Evolutionary conservation across 805 yeast genomes (phyloP).

Genomic region (Kuraishia floccosa): DNA sequence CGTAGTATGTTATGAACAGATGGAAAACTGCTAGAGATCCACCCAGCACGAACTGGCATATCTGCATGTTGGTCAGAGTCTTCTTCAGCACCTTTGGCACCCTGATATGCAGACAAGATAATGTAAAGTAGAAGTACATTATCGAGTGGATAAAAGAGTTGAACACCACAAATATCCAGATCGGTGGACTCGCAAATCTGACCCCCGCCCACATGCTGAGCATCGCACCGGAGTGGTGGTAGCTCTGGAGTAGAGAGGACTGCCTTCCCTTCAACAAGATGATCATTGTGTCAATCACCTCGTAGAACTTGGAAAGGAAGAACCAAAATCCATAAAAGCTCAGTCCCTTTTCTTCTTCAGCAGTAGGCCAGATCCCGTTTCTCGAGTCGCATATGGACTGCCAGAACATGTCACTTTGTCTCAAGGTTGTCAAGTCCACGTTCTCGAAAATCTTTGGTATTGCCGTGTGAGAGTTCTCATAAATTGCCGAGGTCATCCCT

Average conservation of each 20-base stretch:
- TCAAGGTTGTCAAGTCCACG: slow-evolving; percentile 3
- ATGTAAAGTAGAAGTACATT: slow-evolving; percentile 61
- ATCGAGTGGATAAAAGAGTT: slow-evolving; percentile 69
- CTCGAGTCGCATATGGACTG: slow-evolving; percentile 49
- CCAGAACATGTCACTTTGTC: slow-evolving; percentile 36
- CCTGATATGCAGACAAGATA: slow-evolving; percentile 44
- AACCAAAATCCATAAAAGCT: slow-evolving; percentile 54
- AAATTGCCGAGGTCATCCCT: slow-evolving; percentile 49
- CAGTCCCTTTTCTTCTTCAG: slow-evolving; percentile 26
- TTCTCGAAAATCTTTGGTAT: slow-evolving; percentile 14
- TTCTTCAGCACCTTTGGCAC: slow-evolving; percentile 50
- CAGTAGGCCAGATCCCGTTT: slow-evolving; percentile 41
- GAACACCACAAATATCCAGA: slow-evolving; percentile 73
- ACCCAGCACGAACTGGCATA: slow-evolving; percentile 57
- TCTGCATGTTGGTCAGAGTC: slow-evolving; percentile 54
- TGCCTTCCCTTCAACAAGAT: slow-evolving; percentile 60
- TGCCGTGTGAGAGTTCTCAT: slow-evolving; percentile 22
- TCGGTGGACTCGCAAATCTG: slow-evolving; percentile 60
- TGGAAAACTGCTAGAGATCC: slow-evolving; percentile 59
- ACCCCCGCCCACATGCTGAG: slow-evolving; percentile 76
- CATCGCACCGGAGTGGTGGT: slow-evolving; percentile 76
- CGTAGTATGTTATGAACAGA: slow-evolving; percentile 47
- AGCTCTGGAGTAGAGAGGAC: slow-evolving; percentile 55
- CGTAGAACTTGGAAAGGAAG: slow-evolving; percentile 61
- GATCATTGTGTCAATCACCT: slow-evolving; percentile 57